Base-by-base conservation (phyloP, 441 rosid genomes). In the Hura crepitans region DNA sequence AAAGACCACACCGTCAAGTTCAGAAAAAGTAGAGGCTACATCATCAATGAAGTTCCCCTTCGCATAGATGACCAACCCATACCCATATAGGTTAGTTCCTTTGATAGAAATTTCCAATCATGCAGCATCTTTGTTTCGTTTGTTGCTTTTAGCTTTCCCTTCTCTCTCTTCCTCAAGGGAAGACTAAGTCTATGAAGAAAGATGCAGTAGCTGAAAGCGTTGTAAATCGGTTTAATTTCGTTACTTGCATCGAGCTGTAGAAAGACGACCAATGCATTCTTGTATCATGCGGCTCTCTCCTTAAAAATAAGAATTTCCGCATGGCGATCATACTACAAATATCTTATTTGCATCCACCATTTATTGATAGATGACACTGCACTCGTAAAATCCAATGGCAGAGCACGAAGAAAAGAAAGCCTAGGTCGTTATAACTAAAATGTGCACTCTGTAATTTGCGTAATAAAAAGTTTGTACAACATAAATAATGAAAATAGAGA, bases 71-170 rank as follows among this genome's bases (percentile, higher is more conserved):
- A 25, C 7, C 23, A 67, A 12, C 17, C 35, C 23, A 39, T n/a
- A 54, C 15, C 50, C 0, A 17, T 49, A 42, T 31, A n/a, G 33
- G n/a, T 6, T 10, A 45, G 33, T 47, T 8, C 13, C 9, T 59
- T 13, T 9, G 4, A 13, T 18, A 51, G 30, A 46, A 10, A 45
- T 65, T 43, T 56, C 8, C n/a, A 64, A 51, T 17, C 23, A 23
- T 56, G 60, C 46, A 37, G 70, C 3, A 57, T 56, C 27, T 11
- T 27, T 27, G 42, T 23, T 66, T 31, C 50, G 69, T 56, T 55
- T 5, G 65, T 65, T 50, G 68, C 15, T 35, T n/a, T 60, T 23
- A 46, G 69, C 53, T 14, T 57, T 13, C 2, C 39, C 20, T 15
- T 20, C 23, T 28, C 49, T 33, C 30, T 27, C 10, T 13, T 6